Conservation (phyloP, 1,284 basidiomycete genomes). For the Hemileccinum hortonii region DNA sequence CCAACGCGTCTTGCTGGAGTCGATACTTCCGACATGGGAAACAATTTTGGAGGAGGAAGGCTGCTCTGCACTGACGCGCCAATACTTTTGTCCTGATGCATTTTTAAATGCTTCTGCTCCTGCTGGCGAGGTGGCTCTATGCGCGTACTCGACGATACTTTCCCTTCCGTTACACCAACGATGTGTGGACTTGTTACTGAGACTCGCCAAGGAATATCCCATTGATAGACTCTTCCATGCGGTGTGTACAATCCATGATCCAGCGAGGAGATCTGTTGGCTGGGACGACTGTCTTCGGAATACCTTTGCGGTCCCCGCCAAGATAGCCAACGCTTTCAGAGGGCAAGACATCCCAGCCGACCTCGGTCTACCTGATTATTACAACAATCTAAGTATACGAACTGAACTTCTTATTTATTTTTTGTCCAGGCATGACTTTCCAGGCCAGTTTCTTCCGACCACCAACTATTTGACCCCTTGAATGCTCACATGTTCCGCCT, state of each 20-base stretch:
- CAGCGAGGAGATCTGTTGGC: slow-evolving; percentile 35
- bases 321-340: slow-evolving; percentile 63
- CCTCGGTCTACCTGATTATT: slow-evolving; percentile 55
- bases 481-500: slow-evolving; percentile 13
- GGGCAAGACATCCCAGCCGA: slow-evolving; percentile 42
- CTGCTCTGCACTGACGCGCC: slow-evolving; percentile 46
- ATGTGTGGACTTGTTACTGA: slow-evolving; percentile 52
- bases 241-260: slow-evolving; percentile 38
- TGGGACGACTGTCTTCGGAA: slow-evolving; percentile 76
- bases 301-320: slow-evolving; percentile 58
- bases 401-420: slow-evolving; percentile 49
- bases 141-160: slow-evolving; percentile 62
- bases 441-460: slow-evolving; percentile 31
- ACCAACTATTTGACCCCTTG: not conserved
- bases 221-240: slow-evolving; percentile 63
- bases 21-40: slow-evolving; percentile 71
- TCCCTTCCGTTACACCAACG: slow-evolving; percentile 48
- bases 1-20: slow-evolving; percentile 63
- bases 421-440: slow-evolving; percentile 25
- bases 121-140: slow-evolving; percentile 54
- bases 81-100: slow-evolving; percentile 70
- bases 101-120: slow-evolving; percentile 48
- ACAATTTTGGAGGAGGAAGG: slow-evolving; percentile 50
- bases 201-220: slow-evolving; percentile 59
- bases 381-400: slow-evolving; percentile 51